Conservation (phyloP, 1,139 yeast genomes). For the Debaryomyces robertsiae region DNA sequence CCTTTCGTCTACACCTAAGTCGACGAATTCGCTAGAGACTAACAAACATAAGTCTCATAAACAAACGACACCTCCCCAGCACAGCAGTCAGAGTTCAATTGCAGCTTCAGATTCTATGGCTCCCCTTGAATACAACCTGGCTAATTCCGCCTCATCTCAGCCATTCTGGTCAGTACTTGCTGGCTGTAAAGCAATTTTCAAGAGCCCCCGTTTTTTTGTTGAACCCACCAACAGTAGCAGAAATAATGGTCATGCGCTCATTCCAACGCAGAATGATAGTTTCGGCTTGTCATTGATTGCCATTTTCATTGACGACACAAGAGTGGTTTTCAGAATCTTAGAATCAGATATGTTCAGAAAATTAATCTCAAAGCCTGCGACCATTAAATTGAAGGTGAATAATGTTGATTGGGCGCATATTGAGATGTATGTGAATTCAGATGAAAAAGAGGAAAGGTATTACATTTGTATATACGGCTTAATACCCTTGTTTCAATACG, state of each 20-base stretch:
- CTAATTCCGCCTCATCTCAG: constrained; percentile 41
- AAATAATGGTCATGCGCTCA: constrained; percentile 23
- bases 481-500: constrained; percentile 69
- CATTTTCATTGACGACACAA: constrained; percentile 34
- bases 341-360: constrained; percentile 20
- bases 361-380: constrained; percentile 27
- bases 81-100: constrained; percentile 13
- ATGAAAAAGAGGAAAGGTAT: constrained; percentile 47
- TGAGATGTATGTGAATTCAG: constrained; percentile 32
- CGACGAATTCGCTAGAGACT: constrained; percentile 2
- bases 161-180: constrained; percentile 72
- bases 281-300: constrained; percentile 25
- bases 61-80: constrained; percentile 20
- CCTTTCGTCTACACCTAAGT: constrained; percentile 7
- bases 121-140: constrained; percentile 22
- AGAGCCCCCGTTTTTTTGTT: constrained; percentile 51
- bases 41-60: constrained; percentile 14
- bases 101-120: constrained; percentile 29
- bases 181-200: constrained; percentile 58
- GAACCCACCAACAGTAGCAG: constrained; percentile 48
- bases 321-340: constrained; percentile 46
- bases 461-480: constrained; percentile 56
- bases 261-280: constrained; percentile 8
- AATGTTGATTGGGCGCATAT: constrained; percentile 60
- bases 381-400: constrained; percentile 54